Conservation (phyloP, 805 yeast species). For the Suhomyces sp. region DNA sequence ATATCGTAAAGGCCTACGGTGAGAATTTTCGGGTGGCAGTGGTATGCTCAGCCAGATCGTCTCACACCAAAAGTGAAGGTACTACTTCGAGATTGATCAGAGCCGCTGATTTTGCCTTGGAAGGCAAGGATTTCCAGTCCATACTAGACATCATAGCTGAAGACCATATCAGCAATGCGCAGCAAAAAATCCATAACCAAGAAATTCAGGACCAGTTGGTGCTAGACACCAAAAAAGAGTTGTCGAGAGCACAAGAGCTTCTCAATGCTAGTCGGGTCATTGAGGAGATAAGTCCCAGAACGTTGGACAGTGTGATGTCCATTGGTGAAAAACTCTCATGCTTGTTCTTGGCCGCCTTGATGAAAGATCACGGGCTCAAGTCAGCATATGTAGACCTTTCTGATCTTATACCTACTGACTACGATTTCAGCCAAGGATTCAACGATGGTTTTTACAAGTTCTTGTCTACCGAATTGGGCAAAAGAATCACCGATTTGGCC, state of each 20-base stretch:
- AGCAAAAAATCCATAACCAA: slow-evolving; percentile 42
- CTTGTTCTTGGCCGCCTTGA: slow-evolving; percentile 78
- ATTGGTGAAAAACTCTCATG: slow-evolving; percentile 94
- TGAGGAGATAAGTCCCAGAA: slow-evolving; percentile 87
- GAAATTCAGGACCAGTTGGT: slow-evolving; percentile 54
- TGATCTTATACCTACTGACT: slow-evolving; percentile 61
- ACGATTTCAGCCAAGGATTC: slow-evolving; percentile 55
- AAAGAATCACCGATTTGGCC: slow-evolving; percentile 43
- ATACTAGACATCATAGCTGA: slow-evolving; percentile 65
- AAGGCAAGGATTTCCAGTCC: slow-evolving; percentile 54
- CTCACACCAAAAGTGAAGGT: slow-evolving; percentile 89
- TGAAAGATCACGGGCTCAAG: slow-evolving; percentile 77
- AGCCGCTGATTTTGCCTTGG: slow-evolving; percentile 78
- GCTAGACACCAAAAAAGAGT: slow-evolving; percentile 58
- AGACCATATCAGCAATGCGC: slow-evolving; percentile 80
- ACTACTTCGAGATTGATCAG: slow-evolving; percentile 82
- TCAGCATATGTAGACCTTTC: slow-evolving; percentile 81
- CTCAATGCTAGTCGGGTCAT: slow-evolving; percentile 85
- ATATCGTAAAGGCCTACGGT: slow-evolving; percentile 70
- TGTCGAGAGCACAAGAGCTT: slow-evolving; percentile 64
- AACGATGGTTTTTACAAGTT: slow-evolving; percentile 63
- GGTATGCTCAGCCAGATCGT: slow-evolving; percentile 93
- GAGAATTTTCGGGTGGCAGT: slow-evolving; percentile 73
- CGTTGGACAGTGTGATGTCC: slow-evolving; percentile 86
- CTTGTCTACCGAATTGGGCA: slow-evolving; percentile 52